Evolutionary conservation across 1,284 basidiomycete species (phyloP), one percentile per base, ranked within the genome.

Genomic region (Grifola frondosa): DNA sequence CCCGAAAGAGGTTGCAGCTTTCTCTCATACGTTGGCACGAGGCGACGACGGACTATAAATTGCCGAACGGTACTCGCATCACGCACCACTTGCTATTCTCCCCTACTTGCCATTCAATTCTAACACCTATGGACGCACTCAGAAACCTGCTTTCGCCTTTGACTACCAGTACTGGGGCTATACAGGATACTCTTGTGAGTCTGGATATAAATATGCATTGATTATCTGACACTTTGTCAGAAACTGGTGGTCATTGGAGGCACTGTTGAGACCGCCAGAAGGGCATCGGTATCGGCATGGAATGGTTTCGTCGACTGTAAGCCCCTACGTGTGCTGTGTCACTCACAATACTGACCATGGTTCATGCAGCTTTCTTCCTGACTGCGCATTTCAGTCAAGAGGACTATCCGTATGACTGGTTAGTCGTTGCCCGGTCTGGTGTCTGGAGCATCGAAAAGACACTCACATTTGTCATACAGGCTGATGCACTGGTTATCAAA

Each of bases 401-500:
- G 53, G 88, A 91, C 57, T 90, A 88, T 53, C 86, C 86, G 3
- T 88, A 88, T 58, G 86, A 89, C 59, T 89, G 86, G 85, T 87
- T 60, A 50, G 71, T 65, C 20, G 24, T 21, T 48, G 32, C 19
- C 35, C 15, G 47, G n/a, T n/a, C n/a, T 38, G 19, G 50, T 20
- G 28, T 15, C 32, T 23, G 28, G 29, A 22, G 13, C 33, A 28
- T 5, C 35, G 40, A 37, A 16, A 30, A 24, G 19, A 13, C 24
- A 43, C 42, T 54, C 40, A 54, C 44, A n/a, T 21, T 8, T 22
- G 30, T 33, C 34, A 28, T 24, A 30, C 54, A 88, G 87, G 87
- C 62, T 90, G 53, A 88, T 91, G 86, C 84, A 89, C 57, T 90
- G 87, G 87, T 70, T 90, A 34, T 75, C 86, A 19, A 90, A 90